A percentile compares a stretch with the other conserved stretches of the same genome.
These are phyloP conservation scores for Orychophragmus violaceus DNA, from an alignment of 345 rosid species.

Conservation along the genomic window DNA sequence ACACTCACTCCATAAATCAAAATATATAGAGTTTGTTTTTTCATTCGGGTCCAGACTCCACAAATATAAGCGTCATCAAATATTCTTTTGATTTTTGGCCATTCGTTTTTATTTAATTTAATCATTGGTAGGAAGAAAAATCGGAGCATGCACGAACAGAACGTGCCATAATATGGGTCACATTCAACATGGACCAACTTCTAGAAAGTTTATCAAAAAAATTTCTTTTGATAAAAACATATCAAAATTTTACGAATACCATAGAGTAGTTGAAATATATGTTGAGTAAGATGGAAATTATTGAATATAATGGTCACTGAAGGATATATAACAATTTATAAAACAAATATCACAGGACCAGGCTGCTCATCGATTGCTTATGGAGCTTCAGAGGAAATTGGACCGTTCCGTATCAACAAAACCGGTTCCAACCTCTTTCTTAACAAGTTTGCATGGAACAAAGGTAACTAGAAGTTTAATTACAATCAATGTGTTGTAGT, in stretches of 20 bases:
- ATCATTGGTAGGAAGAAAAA: conserved; percentile 16
- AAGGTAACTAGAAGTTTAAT: conserved; percentile 32
- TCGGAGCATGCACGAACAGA: not conserved
- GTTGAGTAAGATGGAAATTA: not conserved
- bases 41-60: not conserved
- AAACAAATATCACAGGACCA: conserved; percentile 52
- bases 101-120: not conserved
- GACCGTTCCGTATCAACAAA: conserved; percentile 76
- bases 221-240: not conserved
- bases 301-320: not conserved
- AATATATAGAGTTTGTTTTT: not conserved
- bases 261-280: not conserved
- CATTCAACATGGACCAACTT: not conserved
- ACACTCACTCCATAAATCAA: not conserved
- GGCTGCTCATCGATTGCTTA: conserved; percentile 96
- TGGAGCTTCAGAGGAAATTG: conserved; percentile 97
- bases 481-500: not conserved
- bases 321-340: not conserved
- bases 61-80: conserved; percentile 13
- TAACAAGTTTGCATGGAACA: conserved; percentile 70
- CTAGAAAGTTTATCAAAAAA: not conserved
- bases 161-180: conserved; percentile 1
- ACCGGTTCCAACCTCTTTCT: conserved; percentile 57
- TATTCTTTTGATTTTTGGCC: conserved; percentile 21
- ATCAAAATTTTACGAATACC: not conserved